Percentiles rank a stretch among this genome's conserved stretches.
These are phyloP conservation scores for Limonium bicolor DNA, from an alignment of 148 eudicot species.

Conservation along the genomic window DNA sequence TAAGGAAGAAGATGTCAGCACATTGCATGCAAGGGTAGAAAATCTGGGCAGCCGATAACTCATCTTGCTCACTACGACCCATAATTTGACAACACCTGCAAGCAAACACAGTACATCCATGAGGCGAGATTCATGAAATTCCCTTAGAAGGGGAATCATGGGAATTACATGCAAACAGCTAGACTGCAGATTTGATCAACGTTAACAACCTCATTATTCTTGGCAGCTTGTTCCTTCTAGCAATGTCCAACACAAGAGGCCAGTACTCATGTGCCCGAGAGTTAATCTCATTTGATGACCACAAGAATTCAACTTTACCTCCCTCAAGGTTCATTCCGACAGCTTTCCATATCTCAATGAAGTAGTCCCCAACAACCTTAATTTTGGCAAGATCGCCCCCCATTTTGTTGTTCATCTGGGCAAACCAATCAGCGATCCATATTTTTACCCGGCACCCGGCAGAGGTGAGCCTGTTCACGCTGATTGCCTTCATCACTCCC, in stretches of 20 bases:
- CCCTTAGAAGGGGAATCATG: no score
- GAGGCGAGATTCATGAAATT: background rate
- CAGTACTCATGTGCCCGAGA: constrained; percentile 71
- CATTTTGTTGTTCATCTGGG: constrained; percentile 83
- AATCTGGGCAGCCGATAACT: constrained; percentile 69
- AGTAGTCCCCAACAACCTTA: constrained; percentile 60
- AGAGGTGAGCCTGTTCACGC: constrained; percentile 71
- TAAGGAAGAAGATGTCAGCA: constrained; percentile 84
- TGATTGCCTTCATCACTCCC: constrained; percentile 91
- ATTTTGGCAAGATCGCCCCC: constrained; percentile 90
- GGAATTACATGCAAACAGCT: background rate
- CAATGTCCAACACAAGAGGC: constrained; percentile 93
- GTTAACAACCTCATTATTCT: constrained; percentile 47
- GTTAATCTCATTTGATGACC: constrained; percentile 74
- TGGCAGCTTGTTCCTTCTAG: constrained; percentile 62
- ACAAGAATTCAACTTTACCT: constrained; percentile 71
- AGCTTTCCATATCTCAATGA: constrained; percentile 92
- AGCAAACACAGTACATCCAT: background rate
- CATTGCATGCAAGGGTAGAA: constrained; percentile 97
- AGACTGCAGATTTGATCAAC: background rate
- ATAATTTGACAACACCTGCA: constrained; percentile 73
- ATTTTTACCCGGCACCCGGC: constrained; percentile 87
- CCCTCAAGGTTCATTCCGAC: constrained; percentile 62
- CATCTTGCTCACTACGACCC: constrained; percentile 85
- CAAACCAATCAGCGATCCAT: constrained; percentile 98